A percentile compares a stretch with the other conserved stretches of the same genome.
Evolutionary conservation across 495 filamentous ascomycete genomes (phyloP).

Genomic region (Hyaloscypha finlandica): DNA sequence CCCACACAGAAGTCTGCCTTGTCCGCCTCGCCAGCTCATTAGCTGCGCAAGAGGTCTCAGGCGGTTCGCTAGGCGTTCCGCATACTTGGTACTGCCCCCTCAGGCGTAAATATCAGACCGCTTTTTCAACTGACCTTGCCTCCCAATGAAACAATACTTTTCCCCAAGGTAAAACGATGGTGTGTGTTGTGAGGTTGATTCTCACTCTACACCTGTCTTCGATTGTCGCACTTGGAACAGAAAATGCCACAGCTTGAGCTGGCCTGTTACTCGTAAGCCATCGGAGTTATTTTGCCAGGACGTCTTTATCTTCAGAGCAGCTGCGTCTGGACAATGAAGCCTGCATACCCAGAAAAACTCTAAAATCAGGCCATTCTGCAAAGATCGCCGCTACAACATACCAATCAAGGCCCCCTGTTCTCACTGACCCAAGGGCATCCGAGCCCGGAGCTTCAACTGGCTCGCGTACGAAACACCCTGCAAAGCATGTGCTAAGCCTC

Average conservation of each 20-base stretch:
- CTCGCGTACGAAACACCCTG: background rate
- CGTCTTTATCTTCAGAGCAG: too few species aligned
- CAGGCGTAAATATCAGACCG: background rate
- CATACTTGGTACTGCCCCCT: background rate
- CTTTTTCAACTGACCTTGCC: background rate
- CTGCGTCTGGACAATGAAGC: background rate
- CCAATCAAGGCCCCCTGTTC: background rate
- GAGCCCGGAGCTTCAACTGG: background rate
- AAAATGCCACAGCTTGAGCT: too few species aligned
- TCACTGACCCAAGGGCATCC: background rate
- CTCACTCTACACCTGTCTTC: too few species aligned
- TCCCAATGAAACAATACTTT: too few species aligned
- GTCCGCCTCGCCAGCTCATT: background rate
- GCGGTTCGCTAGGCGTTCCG: background rate
- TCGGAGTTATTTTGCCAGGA: too few species aligned
- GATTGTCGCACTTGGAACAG: too few species aligned
- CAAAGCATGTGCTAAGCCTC: background rate
- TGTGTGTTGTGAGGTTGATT: too few species aligned
- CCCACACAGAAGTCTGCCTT: background rate
- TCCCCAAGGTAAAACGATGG: too few species aligned
- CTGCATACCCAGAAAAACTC: background rate
- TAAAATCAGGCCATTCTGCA: background rate
- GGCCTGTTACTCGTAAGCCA: too few species aligned
- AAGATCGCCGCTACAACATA: background rate
- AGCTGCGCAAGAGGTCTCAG: background rate